Conservation (phyloP, 257 asterid species). For the Solanum tacnaense region DNA sequence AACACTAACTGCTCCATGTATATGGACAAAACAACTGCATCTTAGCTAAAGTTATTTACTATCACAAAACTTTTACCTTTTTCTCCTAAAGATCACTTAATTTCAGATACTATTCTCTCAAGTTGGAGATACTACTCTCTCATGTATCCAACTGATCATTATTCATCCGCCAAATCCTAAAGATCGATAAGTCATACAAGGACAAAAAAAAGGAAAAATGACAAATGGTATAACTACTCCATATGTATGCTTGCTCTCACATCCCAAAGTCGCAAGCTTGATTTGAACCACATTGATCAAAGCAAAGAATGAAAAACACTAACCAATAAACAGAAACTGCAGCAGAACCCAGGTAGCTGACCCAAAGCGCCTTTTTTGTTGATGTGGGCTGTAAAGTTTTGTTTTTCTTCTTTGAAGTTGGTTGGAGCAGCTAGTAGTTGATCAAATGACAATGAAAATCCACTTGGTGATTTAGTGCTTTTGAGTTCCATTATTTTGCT, state of each 20-base stretch:
- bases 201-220: too few relatives aligned
- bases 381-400: constrained; percentile 27
- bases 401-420: background rate
- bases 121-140: background rate
- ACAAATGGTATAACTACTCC: too few relatives aligned
- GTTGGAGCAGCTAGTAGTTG: background rate
- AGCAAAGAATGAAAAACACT: too few relatives aligned
- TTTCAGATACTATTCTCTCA: background rate
- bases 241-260: too few relatives aligned
- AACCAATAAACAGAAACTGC: constrained; percentile 29
- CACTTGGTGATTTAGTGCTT: background rate
- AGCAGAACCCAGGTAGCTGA: constrained; percentile 68
- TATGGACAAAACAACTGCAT: background rate
- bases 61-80: background rate
- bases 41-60: background rate
- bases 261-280: too few relatives aligned
- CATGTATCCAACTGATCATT: background rate
- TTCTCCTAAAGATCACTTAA: background rate
- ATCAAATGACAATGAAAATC: background rate
- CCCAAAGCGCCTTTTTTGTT: constrained; percentile 45
- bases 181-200: too few relatives aligned
- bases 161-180: too few relatives aligned
- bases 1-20: background rate
- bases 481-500: background rate
- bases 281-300: too few relatives aligned